Conservation (phyloP, 495 filamentous ascomycete genomes). For the Lichenothelia convexa region DNA sequence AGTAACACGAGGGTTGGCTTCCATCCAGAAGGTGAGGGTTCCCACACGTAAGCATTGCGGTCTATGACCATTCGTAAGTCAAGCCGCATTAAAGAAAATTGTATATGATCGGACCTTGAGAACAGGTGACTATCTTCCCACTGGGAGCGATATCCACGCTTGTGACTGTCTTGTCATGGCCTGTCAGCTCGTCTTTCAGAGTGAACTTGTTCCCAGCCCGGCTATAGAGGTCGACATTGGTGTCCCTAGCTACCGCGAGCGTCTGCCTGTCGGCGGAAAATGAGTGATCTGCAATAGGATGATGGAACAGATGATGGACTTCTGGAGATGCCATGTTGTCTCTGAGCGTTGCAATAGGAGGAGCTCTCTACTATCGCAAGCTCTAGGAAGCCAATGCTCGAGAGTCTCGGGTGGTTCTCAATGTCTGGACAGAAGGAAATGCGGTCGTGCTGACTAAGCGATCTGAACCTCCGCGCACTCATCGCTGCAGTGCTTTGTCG, state of each 20-base stretch:
- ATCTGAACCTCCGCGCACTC: no score
- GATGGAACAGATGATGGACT: slow-evolving; percentile 91
- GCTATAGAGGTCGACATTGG: slow-evolving; percentile 74
- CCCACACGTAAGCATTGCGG: slow-evolving; percentile 96
- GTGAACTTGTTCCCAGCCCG: slow-evolving; percentile 56
- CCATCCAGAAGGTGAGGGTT: slow-evolving; percentile 73
- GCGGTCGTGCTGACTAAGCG: no score
- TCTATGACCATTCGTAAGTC: slow-evolving; percentile 33
- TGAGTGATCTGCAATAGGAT: slow-evolving; percentile 91
- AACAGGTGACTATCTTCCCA: slow-evolving; percentile 91
- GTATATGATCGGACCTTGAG: slow-evolving; percentile 45
- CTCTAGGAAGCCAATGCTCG: no score
- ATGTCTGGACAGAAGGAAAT: no score
- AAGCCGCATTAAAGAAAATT: not conserved
- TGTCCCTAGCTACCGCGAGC: slow-evolving; percentile 81
- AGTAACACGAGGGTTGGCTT: slow-evolving; percentile 94
- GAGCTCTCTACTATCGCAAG: slow-evolving; percentile 96
- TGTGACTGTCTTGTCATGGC: slow-evolving; percentile 92
- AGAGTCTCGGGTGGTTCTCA: no score
- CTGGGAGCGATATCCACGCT: slow-evolving; percentile 89
- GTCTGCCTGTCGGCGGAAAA: slow-evolving; percentile 84
- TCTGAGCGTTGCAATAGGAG: slow-evolving; percentile 66
- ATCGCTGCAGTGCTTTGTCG: not conserved
- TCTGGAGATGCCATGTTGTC: slow-evolving; percentile 72
- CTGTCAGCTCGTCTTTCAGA: slow-evolving; percentile 78